These are phyloP conservation scores for Suillus brevipes DNA, from an alignment of 768 basidiomycete species.

Conservation along the genomic window DNA sequence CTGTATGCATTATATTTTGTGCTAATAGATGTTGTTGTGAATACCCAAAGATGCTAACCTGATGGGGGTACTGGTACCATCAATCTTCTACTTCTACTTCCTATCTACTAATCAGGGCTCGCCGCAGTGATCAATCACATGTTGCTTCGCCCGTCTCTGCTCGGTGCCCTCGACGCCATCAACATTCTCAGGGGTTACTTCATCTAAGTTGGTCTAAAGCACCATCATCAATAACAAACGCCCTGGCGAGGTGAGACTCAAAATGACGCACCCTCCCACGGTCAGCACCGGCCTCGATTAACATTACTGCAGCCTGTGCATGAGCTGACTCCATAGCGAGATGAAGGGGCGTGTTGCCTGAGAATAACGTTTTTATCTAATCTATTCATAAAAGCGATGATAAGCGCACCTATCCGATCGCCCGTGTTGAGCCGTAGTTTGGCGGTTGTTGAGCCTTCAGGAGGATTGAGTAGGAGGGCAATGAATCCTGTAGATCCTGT, in stretches of 20 bases:
- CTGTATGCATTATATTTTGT: background rate
- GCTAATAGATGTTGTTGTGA: background rate
- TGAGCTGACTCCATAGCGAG: conserved; percentile 97
- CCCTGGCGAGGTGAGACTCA: background rate
- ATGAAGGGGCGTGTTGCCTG: conserved; percentile 95
- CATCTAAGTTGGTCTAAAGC: conserved; percentile 76
- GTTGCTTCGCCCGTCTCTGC: conserved; percentile 75
- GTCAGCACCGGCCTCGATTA: conserved; percentile 96
- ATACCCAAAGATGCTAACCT: background rate
- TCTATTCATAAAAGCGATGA: background rate
- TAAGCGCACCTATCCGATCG: conserved; percentile 67
- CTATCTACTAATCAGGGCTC: conserved; percentile 37
- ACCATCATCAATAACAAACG: conserved; percentile 5
- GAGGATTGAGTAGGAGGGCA: conserved; percentile 79
- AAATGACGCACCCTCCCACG: conserved; percentile 68
- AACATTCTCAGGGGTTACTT: conserved; percentile 83
- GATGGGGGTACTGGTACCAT: conserved; percentile 13
- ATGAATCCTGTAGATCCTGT: conserved; percentile 93
- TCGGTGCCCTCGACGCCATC: conserved; percentile 90
- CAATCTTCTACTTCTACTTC: conserved; percentile 33
- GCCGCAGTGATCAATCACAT: conserved; percentile 77
- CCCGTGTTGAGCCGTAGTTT: conserved; percentile 86
- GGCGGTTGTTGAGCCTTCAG: conserved; percentile 52
- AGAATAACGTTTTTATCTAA: conserved; percentile 13
- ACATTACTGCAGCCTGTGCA: conserved; percentile 82